A percentile compares a stretch with the other conserved stretches of the same genome.
These are phyloP conservation scores for Juglanconis sp. DNA, from an alignment of 2,329 filamentous ascomycete species.

Conservation along the genomic window DNA sequence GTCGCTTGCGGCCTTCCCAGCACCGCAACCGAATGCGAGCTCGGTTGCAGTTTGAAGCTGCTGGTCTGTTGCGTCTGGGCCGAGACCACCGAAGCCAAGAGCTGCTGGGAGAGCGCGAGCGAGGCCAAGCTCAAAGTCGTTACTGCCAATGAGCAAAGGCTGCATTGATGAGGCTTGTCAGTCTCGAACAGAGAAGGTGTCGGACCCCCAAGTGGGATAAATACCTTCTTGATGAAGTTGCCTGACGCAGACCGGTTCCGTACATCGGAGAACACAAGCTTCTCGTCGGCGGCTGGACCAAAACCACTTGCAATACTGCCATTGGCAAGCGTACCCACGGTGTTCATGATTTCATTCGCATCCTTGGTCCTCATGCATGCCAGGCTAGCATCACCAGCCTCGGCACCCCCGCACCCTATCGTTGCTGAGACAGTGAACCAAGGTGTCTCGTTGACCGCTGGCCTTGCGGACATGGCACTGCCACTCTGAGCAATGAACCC, in stretches of 20 bases:
- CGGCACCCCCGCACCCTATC: slow-evolving; percentile 4
- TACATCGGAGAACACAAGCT: not conserved
- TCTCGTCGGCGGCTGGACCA: not conserved
- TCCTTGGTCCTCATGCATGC: slow-evolving; percentile 9
- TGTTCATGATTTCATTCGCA: not conserved
- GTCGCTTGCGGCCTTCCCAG: slow-evolving; percentile 1
- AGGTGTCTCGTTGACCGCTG: not conserved
- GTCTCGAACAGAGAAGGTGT: no score
- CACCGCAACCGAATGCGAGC: slow-evolving; percentile 5
- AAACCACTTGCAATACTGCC: not conserved
- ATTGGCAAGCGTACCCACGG: not conserved
- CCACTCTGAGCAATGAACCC: slow-evolving; percentile 6
- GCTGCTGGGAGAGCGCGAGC: not conserved
- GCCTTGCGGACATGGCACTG: not conserved
- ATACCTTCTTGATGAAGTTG: not conserved
- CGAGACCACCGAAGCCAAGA: not conserved
- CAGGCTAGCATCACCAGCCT: not conserved
- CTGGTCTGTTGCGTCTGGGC: not conserved
- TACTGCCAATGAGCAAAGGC: not conserved
- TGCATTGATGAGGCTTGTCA: not conserved
- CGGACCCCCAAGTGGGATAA: no score
- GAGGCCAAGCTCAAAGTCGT: not conserved
- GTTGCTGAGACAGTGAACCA: slow-evolving; percentile 4
- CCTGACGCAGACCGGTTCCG: not conserved
- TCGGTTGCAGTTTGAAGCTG: not conserved